These are phyloP conservation scores for Scutellaria minor DNA, from an alignment of 257 asterid genomes.

Conservation along the genomic window DNA sequence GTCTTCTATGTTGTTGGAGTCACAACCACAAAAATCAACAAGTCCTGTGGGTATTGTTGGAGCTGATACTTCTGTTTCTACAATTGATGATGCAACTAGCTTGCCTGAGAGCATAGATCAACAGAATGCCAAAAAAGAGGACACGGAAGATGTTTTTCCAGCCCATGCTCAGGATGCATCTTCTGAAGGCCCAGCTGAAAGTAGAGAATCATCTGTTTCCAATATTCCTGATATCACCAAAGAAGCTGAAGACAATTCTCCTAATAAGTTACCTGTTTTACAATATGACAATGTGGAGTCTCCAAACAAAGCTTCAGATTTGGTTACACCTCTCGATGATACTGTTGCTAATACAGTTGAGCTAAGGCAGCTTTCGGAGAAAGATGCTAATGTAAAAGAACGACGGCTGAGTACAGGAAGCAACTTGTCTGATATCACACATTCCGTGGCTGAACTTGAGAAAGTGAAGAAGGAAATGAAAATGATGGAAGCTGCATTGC, in stretches of 20 bases:
- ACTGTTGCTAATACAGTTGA: conserved; percentile 44
- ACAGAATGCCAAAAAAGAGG: conserved; percentile 44
- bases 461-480: conserved; percentile 85
- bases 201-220: conserved; percentile 47
- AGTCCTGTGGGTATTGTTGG: conserved; percentile 44
- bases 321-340: conserved; percentile 47
- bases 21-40: conserved; percentile 46
- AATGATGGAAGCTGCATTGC: conserved; percentile 93
- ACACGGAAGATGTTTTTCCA: conserved; percentile 45
- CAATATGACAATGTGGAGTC: conserved; percentile 46
- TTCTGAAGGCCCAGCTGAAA: conserved; percentile 44
- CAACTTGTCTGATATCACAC: conserved; percentile 46
- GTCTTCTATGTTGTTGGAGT: conserved; percentile 43
- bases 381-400: conserved; percentile 49
- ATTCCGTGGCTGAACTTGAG: conserved; percentile 65
- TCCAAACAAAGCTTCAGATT: conserved; percentile 45
- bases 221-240: conserved; percentile 50
- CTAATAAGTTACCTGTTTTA: conserved; percentile 42
- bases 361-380: conserved; percentile 39
- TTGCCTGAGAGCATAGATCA: conserved; percentile 47
- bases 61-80: conserved; percentile 37
- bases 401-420: conserved; percentile 46
- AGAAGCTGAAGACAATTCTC: conserved; percentile 50
- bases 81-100: conserved; percentile 41
- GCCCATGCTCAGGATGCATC: conserved; percentile 47